Base-by-base conservation (phyloP, 306 rosid genomes). In the Corylus avellana region DNA sequence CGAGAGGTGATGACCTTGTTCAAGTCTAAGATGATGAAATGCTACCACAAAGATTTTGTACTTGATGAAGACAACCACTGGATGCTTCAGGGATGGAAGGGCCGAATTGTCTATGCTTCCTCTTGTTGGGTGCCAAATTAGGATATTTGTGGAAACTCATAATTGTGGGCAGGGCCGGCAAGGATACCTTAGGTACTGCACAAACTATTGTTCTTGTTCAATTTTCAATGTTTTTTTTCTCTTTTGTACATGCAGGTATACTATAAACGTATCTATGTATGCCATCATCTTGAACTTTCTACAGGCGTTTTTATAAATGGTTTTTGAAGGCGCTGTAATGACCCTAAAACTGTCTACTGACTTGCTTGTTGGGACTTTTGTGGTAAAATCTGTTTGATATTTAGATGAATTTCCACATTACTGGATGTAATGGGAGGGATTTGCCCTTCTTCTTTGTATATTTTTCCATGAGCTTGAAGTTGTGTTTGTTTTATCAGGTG, bases 41-140 rank as follows among this genome's bases (percentile, higher is more conserved):
- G 78, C 58, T 81, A 85, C 74, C 88, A 87, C 57, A 76, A 77
- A 13, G 89, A 90, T 70, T 90, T 87, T 77, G 78, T 78, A 42
- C 72, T 88, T 32, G 92, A 85, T 57, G 81, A 85, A 51, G 91
- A 87, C 50, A 56, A 72, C 5, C 64, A 88, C 7, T 90, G 92
- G 94, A 50, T 92, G 88, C 85, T 90, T 2, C 94, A 88, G 70
- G 87, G 97, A 57, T 92, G 94, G 97, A 92, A 85, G 85, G 94
- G 94, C 1, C 59, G 92, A 62, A 78, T 84, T 67, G 56, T 85
- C 3, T 55, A 73, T 78, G 94, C 97, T 83, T 46, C 49, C 25
- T 22, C 25, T 22, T 22, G 25, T 22, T 22, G 25, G 25, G 25
- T 22, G 25, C 25, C 25, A 0, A 22, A 22, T 22, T 22, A 22